Evolutionary conservation across 208 protist species (phyloP), one percentile per base, ranked within the genome.

Genomic region (Phytomonas serpens): DNA sequence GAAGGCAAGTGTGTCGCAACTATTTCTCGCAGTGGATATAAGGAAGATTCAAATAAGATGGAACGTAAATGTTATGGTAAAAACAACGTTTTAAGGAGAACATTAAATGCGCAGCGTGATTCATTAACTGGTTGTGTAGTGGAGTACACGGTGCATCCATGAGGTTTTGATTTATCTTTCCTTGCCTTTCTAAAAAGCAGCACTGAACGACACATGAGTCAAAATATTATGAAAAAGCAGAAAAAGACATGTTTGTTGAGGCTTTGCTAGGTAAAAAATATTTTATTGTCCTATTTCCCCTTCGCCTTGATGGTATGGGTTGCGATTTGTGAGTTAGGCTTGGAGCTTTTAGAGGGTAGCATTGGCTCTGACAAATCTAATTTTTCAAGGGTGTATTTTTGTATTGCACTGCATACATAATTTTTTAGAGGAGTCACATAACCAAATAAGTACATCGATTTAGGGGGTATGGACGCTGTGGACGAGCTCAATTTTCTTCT

Each of bases 401-500:
- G 7, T 57, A 57, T 57, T 57, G 47, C 19, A 27, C 47, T 57
- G 16, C 47, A 57, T 57, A 57, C 47, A 19, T 57, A 57, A 27
- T 57, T 19, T 27, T 57, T 57, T 57, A 57, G 23, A 27, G 47
- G 19, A 27, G 23, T 11, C 11, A 57, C 0, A 27, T 27, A 7
- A 57, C 47, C 19, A 57, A 57, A 57, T 51, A 23, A 51, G 40
- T 57, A 57, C 23, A 27, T 10, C 11, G 19, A 57, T 57, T 57
- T 57, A 57, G 27, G 47, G 47, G 13, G 40, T 31, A 95, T 95
- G 90, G 87, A 93, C 69, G 74, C 88, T 5, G 79, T 93, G 2
- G 91, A 96, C 76, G 91, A 96, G 71, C 81, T 96, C 7, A 96
- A 96, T 74, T 75, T 87, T 23, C 81, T 93, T 4, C 87, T 96